Evolutionary conservation across 2,329 filamentous ascomycete genomes (phyloP).

Genomic region (Fusarium sp.): DNA sequence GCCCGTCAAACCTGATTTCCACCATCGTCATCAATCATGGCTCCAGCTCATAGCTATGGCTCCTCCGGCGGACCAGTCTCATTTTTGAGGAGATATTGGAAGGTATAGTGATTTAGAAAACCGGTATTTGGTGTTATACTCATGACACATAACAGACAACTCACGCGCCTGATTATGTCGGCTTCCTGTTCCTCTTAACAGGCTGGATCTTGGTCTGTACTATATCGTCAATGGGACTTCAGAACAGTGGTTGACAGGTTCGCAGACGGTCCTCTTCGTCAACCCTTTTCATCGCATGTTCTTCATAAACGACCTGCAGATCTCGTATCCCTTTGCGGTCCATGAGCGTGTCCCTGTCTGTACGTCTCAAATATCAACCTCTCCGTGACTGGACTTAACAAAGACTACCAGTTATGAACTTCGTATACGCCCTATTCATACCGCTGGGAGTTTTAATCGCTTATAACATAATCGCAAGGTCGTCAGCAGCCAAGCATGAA

Average conservation of each 20-base stretch:
- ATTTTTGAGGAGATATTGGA: constrained; percentile 56
- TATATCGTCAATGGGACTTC: neutral
- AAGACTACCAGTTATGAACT: constrained; percentile 68
- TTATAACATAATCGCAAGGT: constrained; percentile 70
- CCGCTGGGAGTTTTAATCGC: constrained; percentile 73
- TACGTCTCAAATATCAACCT: constrained; percentile 53
- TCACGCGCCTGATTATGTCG: constrained; percentile 89
- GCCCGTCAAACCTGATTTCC: neutral
- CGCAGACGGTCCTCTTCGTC: constrained; percentile 53
- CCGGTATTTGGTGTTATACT: neutral
- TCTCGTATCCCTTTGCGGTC: constrained; percentile 87
- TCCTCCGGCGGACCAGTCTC: constrained; percentile 36
- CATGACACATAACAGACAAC: constrained; percentile 64
- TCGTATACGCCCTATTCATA: constrained; percentile 79
- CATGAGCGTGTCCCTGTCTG: constrained; percentile 83
- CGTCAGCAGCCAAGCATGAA: constrained; percentile 81
- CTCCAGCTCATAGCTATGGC: constrained; percentile 34
- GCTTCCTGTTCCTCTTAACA: constrained; percentile 74
- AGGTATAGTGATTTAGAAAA: constrained; percentile 45
- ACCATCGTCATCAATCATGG: constrained; percentile 34
- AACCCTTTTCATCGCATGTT: constrained; percentile 97
- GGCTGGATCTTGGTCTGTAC: constrained; percentile 69
- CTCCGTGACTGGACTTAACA: neutral
- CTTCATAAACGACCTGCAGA: constrained; percentile 81
- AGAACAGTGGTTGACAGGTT: neutral